Conservation (phyloP, 768 basidiomycete species). For the Psilocybe cyanescens region DNA sequence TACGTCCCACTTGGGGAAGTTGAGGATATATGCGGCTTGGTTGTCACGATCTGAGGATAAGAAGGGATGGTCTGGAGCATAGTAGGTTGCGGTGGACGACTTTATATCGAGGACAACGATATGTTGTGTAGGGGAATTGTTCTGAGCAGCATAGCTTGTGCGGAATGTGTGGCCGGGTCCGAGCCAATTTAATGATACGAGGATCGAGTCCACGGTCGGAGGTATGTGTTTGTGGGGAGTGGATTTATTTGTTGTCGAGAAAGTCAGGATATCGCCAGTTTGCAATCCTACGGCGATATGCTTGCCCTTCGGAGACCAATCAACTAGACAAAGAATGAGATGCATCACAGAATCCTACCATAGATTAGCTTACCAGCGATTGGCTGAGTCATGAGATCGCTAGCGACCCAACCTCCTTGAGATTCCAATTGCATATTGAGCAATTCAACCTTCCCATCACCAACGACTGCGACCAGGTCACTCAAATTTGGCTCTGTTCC, state of each 20-base stretch:
- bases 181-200: constrained; percentile 68
- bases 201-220: constrained; percentile 49
- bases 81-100: constrained; percentile 40
- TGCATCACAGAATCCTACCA: constrained; percentile 1
- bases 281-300: constrained; percentile 78
- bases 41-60: constrained; percentile 39
- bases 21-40: constrained; percentile 38
- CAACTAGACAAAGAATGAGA: constrained; percentile 46
- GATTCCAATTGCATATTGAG: constrained; percentile 57
- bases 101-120: constrained; percentile 48
- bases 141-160: constrained; percentile 56
- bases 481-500: constrained; percentile 52
- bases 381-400: constrained; percentile 51
- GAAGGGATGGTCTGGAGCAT: constrained; percentile 45
- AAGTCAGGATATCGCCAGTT: constrained; percentile 73
- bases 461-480: constrained; percentile 63
- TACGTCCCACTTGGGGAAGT: constrained; percentile 52
- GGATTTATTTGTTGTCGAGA: constrained; percentile 56
- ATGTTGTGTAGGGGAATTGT: constrained; percentile 42
- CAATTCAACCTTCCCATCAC: constrained; percentile 56
- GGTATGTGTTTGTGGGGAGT: constrained; percentile 65
- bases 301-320: constrained; percentile 89
- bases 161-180: constrained; percentile 70
- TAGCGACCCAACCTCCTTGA: constrained; percentile 60
- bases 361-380: constrained; percentile 53